Percentiles rank a stretch among this genome's conserved stretches.
Conservation (phyloP, 2,329 filamentous ascomycete genomes). For the Fusarium sp. region DNA sequence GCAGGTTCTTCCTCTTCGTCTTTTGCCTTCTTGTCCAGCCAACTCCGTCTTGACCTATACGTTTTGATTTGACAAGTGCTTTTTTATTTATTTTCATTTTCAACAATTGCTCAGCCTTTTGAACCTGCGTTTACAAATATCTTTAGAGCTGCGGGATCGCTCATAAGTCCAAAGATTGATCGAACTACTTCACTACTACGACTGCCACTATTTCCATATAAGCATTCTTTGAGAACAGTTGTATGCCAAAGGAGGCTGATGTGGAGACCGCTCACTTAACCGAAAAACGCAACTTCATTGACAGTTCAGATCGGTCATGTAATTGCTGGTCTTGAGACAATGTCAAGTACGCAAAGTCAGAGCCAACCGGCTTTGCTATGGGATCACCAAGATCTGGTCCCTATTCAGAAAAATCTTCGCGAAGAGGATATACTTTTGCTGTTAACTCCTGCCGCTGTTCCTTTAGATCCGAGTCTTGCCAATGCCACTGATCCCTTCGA, state of each 20-base stretch:
- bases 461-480: conserved; percentile 56
- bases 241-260: conserved; percentile 33
- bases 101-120: conserved; percentile 16
- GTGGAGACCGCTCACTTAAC: conserved; percentile 31
- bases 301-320: conserved; percentile 38
- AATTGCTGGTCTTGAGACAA: conserved; percentile 37
- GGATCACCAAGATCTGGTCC: conserved; percentile 61
- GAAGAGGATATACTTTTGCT: conserved; percentile 70
- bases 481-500: conserved; percentile 77
- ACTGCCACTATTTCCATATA: conserved; percentile 13
- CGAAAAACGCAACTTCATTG: conserved; percentile 18
- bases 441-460: conserved; percentile 68
- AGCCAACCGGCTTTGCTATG: conserved; percentile 51
- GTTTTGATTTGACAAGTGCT: conserved; percentile 16
- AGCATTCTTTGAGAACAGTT: conserved; percentile 11
- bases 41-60: conserved; percentile 9
- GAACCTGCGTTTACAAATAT: conserved; percentile 9
- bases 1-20: conserved; percentile 1
- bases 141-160: conserved; percentile 5
- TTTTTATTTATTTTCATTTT: conserved; percentile 3
- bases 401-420: conserved; percentile 59
- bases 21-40: conserved; percentile 13
- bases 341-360: conserved; percentile 36
- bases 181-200: conserved; percentile 6
- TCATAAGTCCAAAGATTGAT: conserved; percentile 1